Evolutionary conservation across 768 basidiomycete genomes (phyloP), one percentile per base, ranked within the genome.

Genomic region (Leccinum subgranulosum): DNA sequence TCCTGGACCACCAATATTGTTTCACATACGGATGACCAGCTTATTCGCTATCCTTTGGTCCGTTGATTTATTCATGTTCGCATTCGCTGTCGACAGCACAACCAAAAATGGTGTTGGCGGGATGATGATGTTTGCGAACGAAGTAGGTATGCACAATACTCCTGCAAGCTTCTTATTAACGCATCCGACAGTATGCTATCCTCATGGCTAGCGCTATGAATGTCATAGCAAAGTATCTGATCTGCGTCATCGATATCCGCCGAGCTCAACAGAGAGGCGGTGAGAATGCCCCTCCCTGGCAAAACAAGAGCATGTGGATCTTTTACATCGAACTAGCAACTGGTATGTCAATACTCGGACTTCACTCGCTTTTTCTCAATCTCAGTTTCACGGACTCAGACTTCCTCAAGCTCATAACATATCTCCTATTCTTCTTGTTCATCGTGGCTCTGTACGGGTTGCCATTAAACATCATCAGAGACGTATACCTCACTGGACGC

Each of bases 221-320:
- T 60, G 84, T 88, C 17, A 83, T 88, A 46, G 79, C 87, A 51
- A 93, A 96, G 72, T 98, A 98, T 69, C 63, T 82, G 19, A 82
- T 98, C 51, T 92, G 89, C 45, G 73, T 88, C 15, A 81, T 90
- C 59, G 97, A 99, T 70, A 74, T 94, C 49, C 80, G 91, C 28
- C 81, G 92, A 23, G 93, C 94, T 2, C 82, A 85, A 49, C 77
- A 79, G 53, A 75, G 88, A 56, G 92, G 92, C 36, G 90, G 90
- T 29, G 91, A 90, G 71, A 89, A 88, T 71, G 86, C 90, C 2
- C 87, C 94, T 60, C 84, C 88, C 49, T 98, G 97, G 97, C 95
- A 99, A 73, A 89, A 94, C 68, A 98, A 98, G 79, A 94, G 92
- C 77, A 95, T 98, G 87, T 95, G 86, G 80, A 78, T 90, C 9